Evolutionary conservation across 495 filamentous ascomycete genomes (phyloP).

Genomic region (Geoglossum glabrum): DNA sequence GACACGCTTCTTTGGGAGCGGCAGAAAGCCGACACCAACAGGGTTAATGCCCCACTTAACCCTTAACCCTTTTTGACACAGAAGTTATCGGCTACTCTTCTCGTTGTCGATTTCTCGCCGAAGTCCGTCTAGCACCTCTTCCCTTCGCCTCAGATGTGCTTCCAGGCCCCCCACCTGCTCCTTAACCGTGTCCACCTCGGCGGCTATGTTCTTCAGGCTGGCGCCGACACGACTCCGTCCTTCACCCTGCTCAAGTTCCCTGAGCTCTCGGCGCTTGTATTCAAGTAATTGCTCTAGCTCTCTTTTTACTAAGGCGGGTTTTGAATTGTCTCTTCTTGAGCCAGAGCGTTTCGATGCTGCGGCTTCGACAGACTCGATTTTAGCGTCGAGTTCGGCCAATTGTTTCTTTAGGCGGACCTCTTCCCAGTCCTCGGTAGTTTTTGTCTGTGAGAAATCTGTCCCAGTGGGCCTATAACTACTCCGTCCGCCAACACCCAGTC

Average conservation of each 20-base stretch:
- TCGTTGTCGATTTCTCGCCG: slow-evolving; percentile 39
- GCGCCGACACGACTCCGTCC: slow-evolving; percentile 12
- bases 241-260: slow-evolving; percentile 24
- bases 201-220: slow-evolving; percentile 29
- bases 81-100: slow-evolving; percentile 20
- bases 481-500: slow-evolving; percentile 69
- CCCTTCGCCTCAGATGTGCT: slow-evolving; percentile 19
- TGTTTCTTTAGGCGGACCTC: slow-evolving; percentile 88
- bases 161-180: slow-evolving; percentile 26
- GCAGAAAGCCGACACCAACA: no score
- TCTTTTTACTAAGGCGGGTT: slow-evolving; percentile 72
- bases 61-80: neutral
- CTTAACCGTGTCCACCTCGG: slow-evolving; percentile 22
- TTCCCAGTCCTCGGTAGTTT: slow-evolving; percentile 78
- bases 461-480: slow-evolving; percentile 44
- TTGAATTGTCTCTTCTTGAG: slow-evolving; percentile 33
- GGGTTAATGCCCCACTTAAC: neutral
- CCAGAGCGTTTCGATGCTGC: slow-evolving; percentile 35
- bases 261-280: slow-evolving; percentile 47
- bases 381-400: slow-evolving; percentile 65
- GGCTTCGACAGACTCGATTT: slow-evolving; percentile 56
- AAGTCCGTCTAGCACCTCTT: slow-evolving; percentile 34
- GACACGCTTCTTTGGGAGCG: no score
- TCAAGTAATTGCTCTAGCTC: slow-evolving; percentile 81
- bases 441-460: slow-evolving; percentile 57